Conservation (phyloP, 2,329 filamentous ascomycete species). For the Coleophoma eucalyptorum region DNA sequence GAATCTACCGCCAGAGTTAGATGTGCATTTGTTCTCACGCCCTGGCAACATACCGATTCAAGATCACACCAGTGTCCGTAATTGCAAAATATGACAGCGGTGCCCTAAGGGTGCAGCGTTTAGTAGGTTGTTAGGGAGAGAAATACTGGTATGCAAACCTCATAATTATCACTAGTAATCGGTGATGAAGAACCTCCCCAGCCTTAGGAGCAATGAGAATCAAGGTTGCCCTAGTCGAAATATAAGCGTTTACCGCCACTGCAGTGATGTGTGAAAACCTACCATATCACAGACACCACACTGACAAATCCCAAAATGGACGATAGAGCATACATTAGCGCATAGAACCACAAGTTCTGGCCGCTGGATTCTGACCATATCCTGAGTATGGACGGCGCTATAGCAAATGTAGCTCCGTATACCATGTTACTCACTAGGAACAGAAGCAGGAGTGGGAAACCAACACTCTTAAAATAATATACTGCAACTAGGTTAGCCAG, state of each 20-base stretch:
- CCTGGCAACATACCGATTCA: slow-evolving; percentile 9
- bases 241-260: background rate
- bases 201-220: slow-evolving; percentile 31
- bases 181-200: slow-evolving; percentile 24
- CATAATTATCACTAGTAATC: slow-evolving; percentile 24
- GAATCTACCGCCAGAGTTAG: background rate
- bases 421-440: background rate
- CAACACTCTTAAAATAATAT: slow-evolving; percentile 10
- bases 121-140: background rate
- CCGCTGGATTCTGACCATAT: slow-evolving; percentile 2
- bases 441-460: background rate
- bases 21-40: background rate
- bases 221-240: slow-evolving; percentile 23
- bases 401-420: background rate
- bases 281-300: slow-evolving; percentile 31
- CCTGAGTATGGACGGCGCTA: background rate
- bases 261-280: slow-evolving; percentile 6
- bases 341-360: slow-evolving; percentile 25
- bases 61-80: slow-evolving; percentile 5
- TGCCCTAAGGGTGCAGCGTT: slow-evolving; percentile 25
- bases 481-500: background rate
- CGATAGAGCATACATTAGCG: slow-evolving; percentile 28
- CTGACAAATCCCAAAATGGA: slow-evolving; percentile 29
- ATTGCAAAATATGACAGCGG: slow-evolving; percentile 23
- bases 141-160: slow-evolving; percentile 14